phyloP scores from a whole-genome alignment of 1,139 yeast species.

The Yamadazyma atmosphaerica region DNA sequence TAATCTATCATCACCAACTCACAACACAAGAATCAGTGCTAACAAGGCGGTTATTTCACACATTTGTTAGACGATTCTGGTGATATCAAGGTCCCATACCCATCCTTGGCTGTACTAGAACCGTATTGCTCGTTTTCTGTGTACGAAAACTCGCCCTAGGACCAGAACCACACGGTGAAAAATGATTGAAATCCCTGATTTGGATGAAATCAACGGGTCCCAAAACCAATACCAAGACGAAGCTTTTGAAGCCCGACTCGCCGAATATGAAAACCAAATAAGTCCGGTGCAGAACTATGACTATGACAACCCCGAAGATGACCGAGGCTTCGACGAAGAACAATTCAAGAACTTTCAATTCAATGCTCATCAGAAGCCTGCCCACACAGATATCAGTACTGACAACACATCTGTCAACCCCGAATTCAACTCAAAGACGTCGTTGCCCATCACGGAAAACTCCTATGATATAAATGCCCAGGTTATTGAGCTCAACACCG shows the following conservation, averaged over 20 bases:
- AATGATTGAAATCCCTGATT: slow-evolving; percentile 44
- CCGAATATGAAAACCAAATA: neutral
- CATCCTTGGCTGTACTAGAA: no score
- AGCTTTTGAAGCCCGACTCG: neutral
- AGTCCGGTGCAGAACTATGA: neutral
- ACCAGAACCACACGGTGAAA: neutral
- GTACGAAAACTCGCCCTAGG: no score
- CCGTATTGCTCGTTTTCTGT: no score
- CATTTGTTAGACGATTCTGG: no score
- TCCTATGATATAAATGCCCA: slow-evolving; percentile 19
- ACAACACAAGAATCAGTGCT: no score
- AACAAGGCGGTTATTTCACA: no score
- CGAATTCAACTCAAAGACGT: slow-evolving; percentile 14
- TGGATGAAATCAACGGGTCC: slow-evolving; percentile 21
- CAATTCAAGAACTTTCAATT: slow-evolving; percentile 12
- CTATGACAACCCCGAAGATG: neutral
- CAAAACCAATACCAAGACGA: slow-evolving; percentile 2
- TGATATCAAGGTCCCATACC: no score
- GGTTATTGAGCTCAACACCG: slow-evolving; percentile 18
- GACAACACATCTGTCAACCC: slow-evolving; percentile 12
- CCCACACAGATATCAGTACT: slow-evolving; percentile 8
- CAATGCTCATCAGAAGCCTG: no score
- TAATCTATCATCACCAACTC: no score
- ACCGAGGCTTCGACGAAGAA: neutral
- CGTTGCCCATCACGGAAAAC: slow-evolving; percentile 16